Conservation (phyloP, 2,329 filamentous ascomycete species). For the Penicillium sp. region DNA sequence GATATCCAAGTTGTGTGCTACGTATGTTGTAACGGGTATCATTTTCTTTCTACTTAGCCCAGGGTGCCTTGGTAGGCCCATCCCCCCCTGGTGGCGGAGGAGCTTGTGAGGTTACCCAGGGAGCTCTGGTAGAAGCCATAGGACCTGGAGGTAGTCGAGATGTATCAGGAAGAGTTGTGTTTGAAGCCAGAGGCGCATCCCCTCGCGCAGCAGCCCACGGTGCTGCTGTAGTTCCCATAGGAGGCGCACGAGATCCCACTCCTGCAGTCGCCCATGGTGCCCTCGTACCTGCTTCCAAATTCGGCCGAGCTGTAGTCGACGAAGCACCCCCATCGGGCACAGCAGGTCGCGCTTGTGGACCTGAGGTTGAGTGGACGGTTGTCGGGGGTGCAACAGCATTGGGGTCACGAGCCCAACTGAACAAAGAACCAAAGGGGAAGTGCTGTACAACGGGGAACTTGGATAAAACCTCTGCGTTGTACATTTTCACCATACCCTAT, state of each 20-base stretch:
- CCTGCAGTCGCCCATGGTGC: slow-evolving; percentile 37
- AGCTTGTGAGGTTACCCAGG: slow-evolving; percentile 27
- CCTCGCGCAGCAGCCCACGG: slow-evolving; percentile 29
- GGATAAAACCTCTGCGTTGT: slow-evolving; percentile 89
- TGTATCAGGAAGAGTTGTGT: slow-evolving; percentile 25
- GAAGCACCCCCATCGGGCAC: slow-evolving; percentile 17
- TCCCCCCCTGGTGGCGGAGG: slow-evolving; percentile 22
- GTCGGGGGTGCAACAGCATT: slow-evolving; percentile 52
- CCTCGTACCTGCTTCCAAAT: slow-evolving; percentile 27
- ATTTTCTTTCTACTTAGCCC: slow-evolving; percentile 30
- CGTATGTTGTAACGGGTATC: slow-evolving; percentile 9
- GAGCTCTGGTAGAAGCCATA: slow-evolving; percentile 35
- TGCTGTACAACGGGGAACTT: slow-evolving; percentile 99
- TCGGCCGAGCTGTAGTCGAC: slow-evolving; percentile 16
- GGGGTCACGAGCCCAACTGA: slow-evolving; percentile 71
- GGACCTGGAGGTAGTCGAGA: slow-evolving; percentile 30
- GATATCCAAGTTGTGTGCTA: neutral
- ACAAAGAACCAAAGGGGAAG: slow-evolving; percentile 79
- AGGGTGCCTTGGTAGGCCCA: slow-evolving; percentile 39
- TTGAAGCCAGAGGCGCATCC: slow-evolving; percentile 6
- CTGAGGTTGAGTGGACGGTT: slow-evolving; percentile 55
- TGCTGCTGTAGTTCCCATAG: slow-evolving; percentile 28
- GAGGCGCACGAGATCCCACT: slow-evolving; percentile 12
- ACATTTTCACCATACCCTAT: slow-evolving; percentile 98
- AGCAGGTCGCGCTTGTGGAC: slow-evolving; percentile 25